phyloP scores from a whole-genome alignment of 1,139 yeast species.

The Dujonia santamariae region DNA sequence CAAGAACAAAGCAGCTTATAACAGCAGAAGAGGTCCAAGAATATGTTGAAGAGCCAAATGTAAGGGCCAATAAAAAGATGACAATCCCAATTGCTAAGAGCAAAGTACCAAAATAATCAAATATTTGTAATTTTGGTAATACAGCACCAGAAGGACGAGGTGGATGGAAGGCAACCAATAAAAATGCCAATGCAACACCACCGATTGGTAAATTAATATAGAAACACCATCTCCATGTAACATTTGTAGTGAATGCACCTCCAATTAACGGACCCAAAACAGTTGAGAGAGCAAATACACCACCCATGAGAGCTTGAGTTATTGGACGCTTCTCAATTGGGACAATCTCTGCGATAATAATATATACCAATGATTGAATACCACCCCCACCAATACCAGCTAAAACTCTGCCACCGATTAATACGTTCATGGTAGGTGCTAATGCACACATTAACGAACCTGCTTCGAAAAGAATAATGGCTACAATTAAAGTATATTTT shows the following conservation, averaged over 20 bases:
- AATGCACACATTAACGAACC: slow-evolving; percentile 38
- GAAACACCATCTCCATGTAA: slow-evolving; percentile 21
- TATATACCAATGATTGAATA: slow-evolving; percentile 24
- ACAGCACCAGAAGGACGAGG: slow-evolving; percentile 21
- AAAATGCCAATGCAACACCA: slow-evolving; percentile 26
- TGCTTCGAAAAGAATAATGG: slow-evolving; percentile 20
- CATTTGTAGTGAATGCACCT: slow-evolving; percentile 22
- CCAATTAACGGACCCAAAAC: slow-evolving; percentile 25
- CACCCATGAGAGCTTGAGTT: slow-evolving; percentile 18
- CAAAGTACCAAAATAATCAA: slow-evolving; percentile 50
- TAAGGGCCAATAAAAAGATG: slow-evolving; percentile 45
- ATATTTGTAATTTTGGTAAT: slow-evolving; percentile 15
- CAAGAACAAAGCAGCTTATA: slow-evolving; percentile 13
- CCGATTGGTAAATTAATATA: slow-evolving; percentile 37
- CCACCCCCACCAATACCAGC: slow-evolving; percentile 37
- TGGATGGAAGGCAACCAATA: slow-evolving; percentile 28
- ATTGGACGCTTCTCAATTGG: slow-evolving; percentile 27
- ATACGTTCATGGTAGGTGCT: slow-evolving; percentile 29
- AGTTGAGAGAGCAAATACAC: slow-evolving; percentile 20
- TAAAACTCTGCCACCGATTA: slow-evolving; percentile 37
- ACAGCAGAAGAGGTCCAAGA: slow-evolving; percentile 14
- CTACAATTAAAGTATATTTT: slow-evolving; percentile 18
- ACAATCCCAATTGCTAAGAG: slow-evolving; percentile 41
- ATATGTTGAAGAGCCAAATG: slow-evolving; percentile 45
- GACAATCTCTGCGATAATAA: slow-evolving; percentile 28